A percentile compares a stretch with the other conserved stretches of the same genome.
Conservation (phyloP, 73 alveolate species). For the Uronychia binucleata region DNA sequence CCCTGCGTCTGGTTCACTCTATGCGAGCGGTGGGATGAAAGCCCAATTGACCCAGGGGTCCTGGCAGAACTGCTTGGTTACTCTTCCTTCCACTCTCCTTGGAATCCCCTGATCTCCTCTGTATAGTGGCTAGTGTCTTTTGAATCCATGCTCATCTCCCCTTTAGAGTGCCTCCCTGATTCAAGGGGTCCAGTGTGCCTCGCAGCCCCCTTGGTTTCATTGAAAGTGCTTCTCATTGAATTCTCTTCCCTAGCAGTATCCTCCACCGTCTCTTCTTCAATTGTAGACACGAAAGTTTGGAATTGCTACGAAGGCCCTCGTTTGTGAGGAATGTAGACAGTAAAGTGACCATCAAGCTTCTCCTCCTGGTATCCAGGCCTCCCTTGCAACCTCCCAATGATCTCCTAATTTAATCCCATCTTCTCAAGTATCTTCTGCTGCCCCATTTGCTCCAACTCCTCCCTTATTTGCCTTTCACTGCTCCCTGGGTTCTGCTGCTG, state of each 20-base stretch:
- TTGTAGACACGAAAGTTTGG: background rate
- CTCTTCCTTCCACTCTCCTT: background rate
- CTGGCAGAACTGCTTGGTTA: background rate
- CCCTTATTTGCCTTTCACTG: too few species aligned
- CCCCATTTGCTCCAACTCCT: too few species aligned
- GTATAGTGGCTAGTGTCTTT: background rate
- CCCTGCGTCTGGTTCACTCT: background rate
- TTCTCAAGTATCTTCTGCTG: too few species aligned
- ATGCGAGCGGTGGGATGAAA: background rate
- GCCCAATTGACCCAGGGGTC: background rate
- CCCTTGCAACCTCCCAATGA: too few species aligned
- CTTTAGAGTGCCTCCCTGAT: background rate
- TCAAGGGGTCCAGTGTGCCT: background rate
- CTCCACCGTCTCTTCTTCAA: background rate
- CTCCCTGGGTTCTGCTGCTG: background rate
- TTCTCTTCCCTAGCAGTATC: background rate
- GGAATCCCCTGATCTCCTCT: background rate
- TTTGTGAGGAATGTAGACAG: too few species aligned
- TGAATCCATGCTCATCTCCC: background rate
- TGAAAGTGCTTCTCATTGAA: background rate
- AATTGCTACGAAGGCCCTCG: too few species aligned
- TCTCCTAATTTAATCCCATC: too few species aligned
- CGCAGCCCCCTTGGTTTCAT: background rate
- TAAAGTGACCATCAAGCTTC: too few species aligned
- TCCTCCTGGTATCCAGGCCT: too few species aligned